Conservation (phyloP, 78 protist genomes). For the Neovahlkampfia damariscottae region DNA sequence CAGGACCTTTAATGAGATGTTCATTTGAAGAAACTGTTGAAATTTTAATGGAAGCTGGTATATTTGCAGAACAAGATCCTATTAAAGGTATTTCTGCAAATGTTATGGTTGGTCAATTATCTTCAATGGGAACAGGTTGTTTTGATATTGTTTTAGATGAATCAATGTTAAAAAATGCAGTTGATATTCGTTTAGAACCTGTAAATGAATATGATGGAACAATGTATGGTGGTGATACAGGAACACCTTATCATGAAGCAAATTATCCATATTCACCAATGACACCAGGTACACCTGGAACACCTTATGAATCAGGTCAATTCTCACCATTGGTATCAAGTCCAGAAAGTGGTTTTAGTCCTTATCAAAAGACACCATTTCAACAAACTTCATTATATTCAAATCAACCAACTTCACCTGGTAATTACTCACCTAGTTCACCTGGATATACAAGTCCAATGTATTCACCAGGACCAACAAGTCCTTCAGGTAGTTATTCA, state of each 20-base stretch:
- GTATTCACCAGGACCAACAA: neutral
- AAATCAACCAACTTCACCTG: neutral
- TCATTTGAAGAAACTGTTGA: conserved; percentile 99
- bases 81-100: conserved; percentile 91
- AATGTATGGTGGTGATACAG: neutral
- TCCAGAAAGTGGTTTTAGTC: neutral
- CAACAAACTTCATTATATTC: neutral
- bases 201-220: neutral
- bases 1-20: conserved; percentile 66
- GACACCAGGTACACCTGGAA: too few species aligned
- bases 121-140: conserved; percentile 81
- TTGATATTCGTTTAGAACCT: too few species aligned
- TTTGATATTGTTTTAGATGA: conserved; percentile 74
- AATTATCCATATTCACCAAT: conserved; percentile 3
- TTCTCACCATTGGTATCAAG: neutral
- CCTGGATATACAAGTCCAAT: neutral
- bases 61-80: conserved; percentile 62
- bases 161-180: conserved; percentile 12
- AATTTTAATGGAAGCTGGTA: conserved; percentile 92
- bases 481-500: neutral
- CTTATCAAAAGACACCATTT: too few species aligned
- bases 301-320: neutral
- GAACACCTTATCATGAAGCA: neutral
- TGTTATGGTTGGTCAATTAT: conserved; percentile 90
- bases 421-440: neutral